These are phyloP conservation scores for Geotrichum histeridarum DNA, from an alignment of 1,139 yeast species.

Conservation along the genomic window DNA sequence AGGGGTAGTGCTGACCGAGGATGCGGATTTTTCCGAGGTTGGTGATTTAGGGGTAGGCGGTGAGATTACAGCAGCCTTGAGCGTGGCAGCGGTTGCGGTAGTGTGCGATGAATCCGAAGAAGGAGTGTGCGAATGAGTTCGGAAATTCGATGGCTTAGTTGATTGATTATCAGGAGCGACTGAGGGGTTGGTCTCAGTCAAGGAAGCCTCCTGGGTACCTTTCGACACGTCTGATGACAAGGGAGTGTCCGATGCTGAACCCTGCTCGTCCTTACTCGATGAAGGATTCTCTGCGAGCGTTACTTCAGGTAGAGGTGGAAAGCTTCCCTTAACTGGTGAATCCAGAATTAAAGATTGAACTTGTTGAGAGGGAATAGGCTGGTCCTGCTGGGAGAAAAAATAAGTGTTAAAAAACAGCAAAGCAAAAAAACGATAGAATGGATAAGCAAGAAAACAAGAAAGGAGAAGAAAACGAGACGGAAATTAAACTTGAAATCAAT, in stretches of 20 bases:
- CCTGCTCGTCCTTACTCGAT: background rate
- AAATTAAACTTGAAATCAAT: background rate
- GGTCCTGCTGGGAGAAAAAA: constrained; percentile 4
- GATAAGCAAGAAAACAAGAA: background rate
- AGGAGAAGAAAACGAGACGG: background rate
- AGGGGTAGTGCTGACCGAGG: background rate
- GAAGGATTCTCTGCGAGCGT: background rate
- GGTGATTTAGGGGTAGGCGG: constrained; percentile 4
- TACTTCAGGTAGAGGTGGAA: background rate
- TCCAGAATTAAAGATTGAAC: background rate
- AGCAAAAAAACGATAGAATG: background rate
- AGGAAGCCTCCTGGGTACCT: background rate
- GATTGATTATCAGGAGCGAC: background rate
- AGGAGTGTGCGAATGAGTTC: constrained; percentile 2
- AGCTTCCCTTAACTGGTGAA: background rate
- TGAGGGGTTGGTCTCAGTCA: background rate
- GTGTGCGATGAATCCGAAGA: constrained; percentile 1
- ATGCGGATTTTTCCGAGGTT: background rate
- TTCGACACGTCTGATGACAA: background rate
- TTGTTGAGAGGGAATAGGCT: background rate
- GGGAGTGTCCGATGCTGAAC: background rate
- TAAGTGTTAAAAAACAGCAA: background rate
- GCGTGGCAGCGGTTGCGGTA: constrained; percentile 5
- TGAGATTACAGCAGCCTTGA: background rate
- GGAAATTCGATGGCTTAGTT: background rate